These are phyloP conservation scores for Fusarium pseudoanthophilum DNA, from an alignment of 2,329 filamentous ascomycete genomes.

Conservation along the genomic window DNA sequence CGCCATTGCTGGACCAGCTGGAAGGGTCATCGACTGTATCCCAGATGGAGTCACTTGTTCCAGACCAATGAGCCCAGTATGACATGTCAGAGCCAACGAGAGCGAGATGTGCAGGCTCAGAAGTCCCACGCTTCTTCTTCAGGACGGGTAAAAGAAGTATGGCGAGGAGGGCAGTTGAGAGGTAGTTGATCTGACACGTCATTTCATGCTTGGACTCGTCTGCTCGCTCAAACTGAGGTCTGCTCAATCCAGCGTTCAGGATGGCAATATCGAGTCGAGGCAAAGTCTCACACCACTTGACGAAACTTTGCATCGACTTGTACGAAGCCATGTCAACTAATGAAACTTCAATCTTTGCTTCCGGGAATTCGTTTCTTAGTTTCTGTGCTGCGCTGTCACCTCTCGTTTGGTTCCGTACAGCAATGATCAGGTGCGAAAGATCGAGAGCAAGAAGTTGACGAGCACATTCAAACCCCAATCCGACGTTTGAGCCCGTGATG, in stretches of 20 bases:
- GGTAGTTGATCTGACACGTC: constrained; percentile 54
- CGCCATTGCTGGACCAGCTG: constrained; percentile 18
- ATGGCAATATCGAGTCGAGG: constrained; percentile 57
- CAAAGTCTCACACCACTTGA: constrained; percentile 47
- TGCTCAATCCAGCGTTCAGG: constrained; percentile 57
- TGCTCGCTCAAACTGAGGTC: constrained; percentile 36
- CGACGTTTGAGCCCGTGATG: constrained; percentile 61
- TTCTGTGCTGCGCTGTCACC: constrained; percentile 54
- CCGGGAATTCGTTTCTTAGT: constrained; percentile 41
- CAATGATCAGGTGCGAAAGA: constrained; percentile 58
- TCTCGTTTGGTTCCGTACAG: constrained; percentile 55
- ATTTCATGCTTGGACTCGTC: constrained; percentile 54
- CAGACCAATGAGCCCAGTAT: constrained; percentile 42
- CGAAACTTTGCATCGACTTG: constrained; percentile 57
- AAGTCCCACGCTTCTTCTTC: constrained; percentile 37
- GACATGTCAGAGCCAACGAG: constrained; percentile 48
- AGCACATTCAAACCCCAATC: constrained; percentile 59
- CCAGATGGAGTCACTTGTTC: constrained; percentile 39
- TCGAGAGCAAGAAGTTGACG: constrained; percentile 54
- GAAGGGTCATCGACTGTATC: constrained; percentile 30
- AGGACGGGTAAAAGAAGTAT: constrained; percentile 49
- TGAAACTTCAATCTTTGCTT: constrained; percentile 59
- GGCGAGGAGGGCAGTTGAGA: constrained; percentile 50
- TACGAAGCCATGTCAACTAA: constrained; percentile 60
- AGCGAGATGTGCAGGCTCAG: constrained; percentile 40